phyloP scores from a whole-genome alignment of 768 basidiomycete species.

The Termitomyces sp. region DNA sequence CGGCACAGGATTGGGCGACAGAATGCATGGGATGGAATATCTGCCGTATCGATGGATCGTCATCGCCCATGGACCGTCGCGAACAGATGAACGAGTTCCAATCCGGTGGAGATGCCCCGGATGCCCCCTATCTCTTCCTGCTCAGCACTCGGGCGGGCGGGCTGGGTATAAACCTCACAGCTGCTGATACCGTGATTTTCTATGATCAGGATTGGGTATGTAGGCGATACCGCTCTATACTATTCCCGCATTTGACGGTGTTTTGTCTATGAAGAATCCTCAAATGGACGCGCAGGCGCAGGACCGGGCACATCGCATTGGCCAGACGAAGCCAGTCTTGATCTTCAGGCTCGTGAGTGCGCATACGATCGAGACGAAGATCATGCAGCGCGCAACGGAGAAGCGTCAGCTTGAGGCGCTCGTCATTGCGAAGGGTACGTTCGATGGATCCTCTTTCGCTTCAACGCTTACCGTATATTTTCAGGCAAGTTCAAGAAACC shows the following conservation, averaged over 20 bases:
- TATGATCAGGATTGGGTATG: constrained; percentile 90
- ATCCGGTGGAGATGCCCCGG: constrained; percentile 52
- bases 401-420: constrained; percentile 90
- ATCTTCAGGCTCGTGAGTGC: constrained; percentile 85
- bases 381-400: constrained; percentile 83
- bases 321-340: constrained; percentile 87
- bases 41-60: constrained; percentile 91
- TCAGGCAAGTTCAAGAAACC: constrained; percentile 83
- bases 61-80: constrained; percentile 75
- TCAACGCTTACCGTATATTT: not conserved
- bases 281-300: constrained; percentile 97
- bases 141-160: constrained; percentile 80
- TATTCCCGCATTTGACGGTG: not conserved
- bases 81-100: constrained; percentile 88
- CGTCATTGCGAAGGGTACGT: constrained; percentile 85
- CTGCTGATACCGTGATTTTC: constrained; percentile 90
- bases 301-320: constrained; percentile 94
- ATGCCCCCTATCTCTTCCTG: constrained; percentile 73
- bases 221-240: not conserved
- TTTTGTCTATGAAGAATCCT: constrained; percentile 56
- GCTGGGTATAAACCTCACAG: constrained; percentile 74
- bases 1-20: constrained; percentile 74
- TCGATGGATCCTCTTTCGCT: not conserved
- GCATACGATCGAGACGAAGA: constrained; percentile 89
- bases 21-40: constrained; percentile 79